These are phyloP conservation scores for Telopea speciosissima DNA, from an alignment of 177 flowering plant species.

Conservation along the genomic window DNA sequence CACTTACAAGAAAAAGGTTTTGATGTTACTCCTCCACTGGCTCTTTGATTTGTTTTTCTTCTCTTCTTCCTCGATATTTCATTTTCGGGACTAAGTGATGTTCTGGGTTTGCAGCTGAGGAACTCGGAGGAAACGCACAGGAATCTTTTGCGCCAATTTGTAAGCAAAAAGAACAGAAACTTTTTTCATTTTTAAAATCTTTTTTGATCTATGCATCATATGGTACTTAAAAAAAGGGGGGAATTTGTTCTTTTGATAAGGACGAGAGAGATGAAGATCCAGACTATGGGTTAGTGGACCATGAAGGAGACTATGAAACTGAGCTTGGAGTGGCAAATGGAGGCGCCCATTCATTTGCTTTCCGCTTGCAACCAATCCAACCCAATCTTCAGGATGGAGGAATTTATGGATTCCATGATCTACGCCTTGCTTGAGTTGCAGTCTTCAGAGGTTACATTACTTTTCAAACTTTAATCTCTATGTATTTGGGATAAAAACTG, in stretches of 20 bases:
- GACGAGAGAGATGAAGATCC: constrained; percentile 37
- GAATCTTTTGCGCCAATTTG: constrained; percentile 32
- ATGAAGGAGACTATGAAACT: constrained; percentile 33
- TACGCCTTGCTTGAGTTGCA: constrained; percentile 31
- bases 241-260: constrained; percentile 13
- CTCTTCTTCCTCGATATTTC: not conserved
- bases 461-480: not conserved
- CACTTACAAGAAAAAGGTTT: constrained; percentile 48
- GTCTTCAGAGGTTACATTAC: not conserved
- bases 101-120: constrained; percentile 28
- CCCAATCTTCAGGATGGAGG: constrained; percentile 27
- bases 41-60: not conserved
- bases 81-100: not conserved
- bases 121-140: constrained; percentile 31
- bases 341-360: constrained; percentile 17
- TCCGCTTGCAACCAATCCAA: constrained; percentile 28
- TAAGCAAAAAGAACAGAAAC: constrained; percentile 15
- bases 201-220: not conserved
- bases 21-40: not conserved
- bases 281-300: constrained; percentile 35
- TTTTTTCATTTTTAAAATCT: no score
- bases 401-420: constrained; percentile 31
- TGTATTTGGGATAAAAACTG: not conserved
- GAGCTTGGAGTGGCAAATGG: constrained; percentile 21
- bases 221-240: no score